Evolutionary conservation across 2,329 filamentous ascomycete species (phyloP).

Genomic region (Stagonosporopsis vannaccii): DNA sequence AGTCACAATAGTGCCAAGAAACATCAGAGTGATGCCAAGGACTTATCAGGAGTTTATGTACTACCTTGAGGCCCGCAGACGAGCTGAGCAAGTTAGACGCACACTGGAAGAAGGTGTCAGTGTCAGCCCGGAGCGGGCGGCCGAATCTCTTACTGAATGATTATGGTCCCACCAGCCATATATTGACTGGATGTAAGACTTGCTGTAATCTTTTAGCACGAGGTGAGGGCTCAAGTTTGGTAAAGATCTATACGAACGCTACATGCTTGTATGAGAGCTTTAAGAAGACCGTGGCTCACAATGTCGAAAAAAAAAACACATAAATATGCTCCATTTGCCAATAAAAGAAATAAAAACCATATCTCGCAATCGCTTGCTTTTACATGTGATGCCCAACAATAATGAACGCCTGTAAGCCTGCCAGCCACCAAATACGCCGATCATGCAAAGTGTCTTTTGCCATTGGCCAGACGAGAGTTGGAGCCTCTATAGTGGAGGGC

Average conservation of each 20-base stretch:
- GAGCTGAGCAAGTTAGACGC: constrained; percentile 59
- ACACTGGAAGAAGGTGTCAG: constrained; percentile 40
- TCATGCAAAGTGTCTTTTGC: too few species aligned
- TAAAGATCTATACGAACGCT: too few species aligned
- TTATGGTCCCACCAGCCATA: not conserved
- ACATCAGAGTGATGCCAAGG: constrained; percentile 71
- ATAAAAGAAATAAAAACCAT: not conserved
- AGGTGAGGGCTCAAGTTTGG: not conserved
- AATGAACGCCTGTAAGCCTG: not conserved
- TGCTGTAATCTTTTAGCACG: not conserved
- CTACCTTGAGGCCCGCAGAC: constrained; percentile 67
- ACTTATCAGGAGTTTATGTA: constrained; percentile 71
- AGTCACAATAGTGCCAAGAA: constrained; percentile 60
- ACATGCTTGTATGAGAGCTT: not conserved
- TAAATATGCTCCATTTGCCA: not conserved
- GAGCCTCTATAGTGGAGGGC: not conserved
- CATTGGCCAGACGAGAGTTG: not conserved
- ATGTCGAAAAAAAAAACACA: not conserved
- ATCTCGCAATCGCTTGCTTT: too few species aligned
- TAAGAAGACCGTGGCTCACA: not conserved
- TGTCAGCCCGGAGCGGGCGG: constrained; percentile 40
- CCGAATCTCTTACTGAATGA: constrained; percentile 49
- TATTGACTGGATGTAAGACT: not conserved
- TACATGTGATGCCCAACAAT: too few species aligned
- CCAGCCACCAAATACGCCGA: not conserved